Percentiles rank a stretch among this genome's conserved stretches.
Conservation (phyloP, 805 yeast species). For the Grigorovia jiainica region DNA sequence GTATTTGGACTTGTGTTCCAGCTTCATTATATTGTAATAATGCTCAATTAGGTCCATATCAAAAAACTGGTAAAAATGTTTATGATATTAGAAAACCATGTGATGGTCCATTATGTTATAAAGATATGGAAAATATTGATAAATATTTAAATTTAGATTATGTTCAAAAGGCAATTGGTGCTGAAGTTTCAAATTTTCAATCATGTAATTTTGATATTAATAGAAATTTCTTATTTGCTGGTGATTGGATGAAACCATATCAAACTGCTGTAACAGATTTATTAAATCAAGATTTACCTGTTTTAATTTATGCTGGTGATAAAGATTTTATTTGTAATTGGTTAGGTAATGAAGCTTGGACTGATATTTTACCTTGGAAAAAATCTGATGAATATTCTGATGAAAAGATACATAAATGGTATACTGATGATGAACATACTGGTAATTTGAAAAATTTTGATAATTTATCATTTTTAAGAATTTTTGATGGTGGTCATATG, state of each 20-base stretch:
- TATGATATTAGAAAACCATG: constrained; percentile 83
- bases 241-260: constrained; percentile 90
- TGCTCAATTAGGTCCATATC: constrained; percentile 72
- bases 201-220: constrained; percentile 73
- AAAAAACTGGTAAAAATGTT: constrained; percentile 78
- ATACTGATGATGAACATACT: constrained; percentile 35
- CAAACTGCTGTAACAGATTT: constrained; percentile 64
- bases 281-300: constrained; percentile 67
- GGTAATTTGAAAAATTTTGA: constrained; percentile 61
- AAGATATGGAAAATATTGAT: constrained; percentile 66
- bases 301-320: constrained; percentile 89
- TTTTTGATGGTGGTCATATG: constrained; percentile 92
- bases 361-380: constrained; percentile 62
- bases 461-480: constrained; percentile 70
- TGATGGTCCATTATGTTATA: constrained; percentile 64
- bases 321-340: constrained; percentile 95
- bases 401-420: constrained; percentile 39
- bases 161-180: constrained; percentile 79
- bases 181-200: constrained; percentile 70
- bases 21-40: constrained; percentile 86
- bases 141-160: constrained; percentile 65
- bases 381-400: constrained; percentile 44
- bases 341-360: constrained; percentile 90
- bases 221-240: constrained; percentile 72
- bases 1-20: constrained; percentile 81